A percentile compares a stretch with the other conserved stretches of the same genome.
Conservation (phyloP, 23 red algal genomes). For the Gracilaria vermiculophylla region DNA sequence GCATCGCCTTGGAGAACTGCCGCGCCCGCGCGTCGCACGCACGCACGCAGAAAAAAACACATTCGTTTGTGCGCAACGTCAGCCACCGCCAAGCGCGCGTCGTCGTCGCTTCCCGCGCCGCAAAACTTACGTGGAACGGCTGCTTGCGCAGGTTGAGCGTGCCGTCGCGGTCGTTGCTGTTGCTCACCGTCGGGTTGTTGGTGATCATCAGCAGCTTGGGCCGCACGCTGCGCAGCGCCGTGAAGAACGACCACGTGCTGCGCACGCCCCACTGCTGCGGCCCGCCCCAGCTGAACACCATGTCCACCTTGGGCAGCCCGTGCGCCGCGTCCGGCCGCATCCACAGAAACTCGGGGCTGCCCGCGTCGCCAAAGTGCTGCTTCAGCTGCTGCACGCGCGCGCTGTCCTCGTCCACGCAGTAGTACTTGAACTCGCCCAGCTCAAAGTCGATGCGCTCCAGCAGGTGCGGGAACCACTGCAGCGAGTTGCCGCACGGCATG, state of each 20-base stretch:
- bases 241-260: constrained; percentile 65
- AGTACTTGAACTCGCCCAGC: constrained; percentile 69
- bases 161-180: constrained; percentile 28
- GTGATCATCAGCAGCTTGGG: constrained; percentile 61
- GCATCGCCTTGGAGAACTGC: constrained; percentile 52
- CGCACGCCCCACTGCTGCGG: constrained; percentile 68
- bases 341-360: constrained; percentile 38
- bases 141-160: constrained; percentile 69
- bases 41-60: not conserved
- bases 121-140: constrained; percentile 74
- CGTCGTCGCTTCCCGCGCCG: too few species aligned
- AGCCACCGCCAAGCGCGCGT: not conserved
- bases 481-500: constrained; percentile 62
- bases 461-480: constrained; percentile 64
- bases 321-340: constrained; percentile 40
- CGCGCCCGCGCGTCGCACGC: not conserved
- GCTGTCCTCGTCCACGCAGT: constrained; percentile 59
- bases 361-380: constrained; percentile 41
- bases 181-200: constrained; percentile 49
- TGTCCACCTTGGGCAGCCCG: constrained; percentile 49
- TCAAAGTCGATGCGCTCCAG: constrained; percentile 75
- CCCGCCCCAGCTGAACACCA: constrained; percentile 61
- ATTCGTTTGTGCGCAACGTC: not conserved
- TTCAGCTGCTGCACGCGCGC: constrained; percentile 10
- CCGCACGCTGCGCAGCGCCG: constrained; percentile 12